phyloP scores from a whole-genome alignment of 495 filamentous ascomycete genomes.

The Astrocystis sublimbata region DNA sequence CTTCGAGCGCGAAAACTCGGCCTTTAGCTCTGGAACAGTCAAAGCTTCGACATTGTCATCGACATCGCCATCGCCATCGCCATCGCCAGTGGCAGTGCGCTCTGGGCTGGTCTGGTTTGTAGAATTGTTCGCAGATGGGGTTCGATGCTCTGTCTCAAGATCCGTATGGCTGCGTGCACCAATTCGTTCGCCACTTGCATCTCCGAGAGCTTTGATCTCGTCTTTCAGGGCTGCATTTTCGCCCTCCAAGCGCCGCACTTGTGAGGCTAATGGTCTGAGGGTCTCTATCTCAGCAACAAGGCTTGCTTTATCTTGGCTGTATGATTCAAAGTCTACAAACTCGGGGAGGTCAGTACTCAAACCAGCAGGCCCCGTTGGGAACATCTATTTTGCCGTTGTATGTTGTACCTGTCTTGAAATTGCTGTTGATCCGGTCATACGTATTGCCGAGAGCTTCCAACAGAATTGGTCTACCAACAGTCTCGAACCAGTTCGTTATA shows the following conservation, averaged over 20 bases:
- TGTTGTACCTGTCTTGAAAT: conserved; percentile 41
- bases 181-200: conserved; percentile 1
- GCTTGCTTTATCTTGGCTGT: conserved; percentile 18
- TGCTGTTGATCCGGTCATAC: conserved; percentile 40
- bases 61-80: too few species aligned
- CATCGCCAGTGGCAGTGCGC: conserved; percentile 9
- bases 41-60: conserved; percentile 27
- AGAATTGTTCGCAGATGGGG: conserved; percentile 27
- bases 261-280: conserved; percentile 28
- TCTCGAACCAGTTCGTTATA: conserved; percentile 43
- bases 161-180: background rate
- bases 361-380: background rate
- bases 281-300: conserved; percentile 34
- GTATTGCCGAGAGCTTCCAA: conserved; percentile 41
- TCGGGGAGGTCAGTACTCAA: background rate
- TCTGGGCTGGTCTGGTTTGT: conserved; percentile 21
- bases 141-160: conserved; percentile 11
- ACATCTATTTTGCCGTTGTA: too few species aligned
- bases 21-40: conserved; percentile 28
- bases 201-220: conserved; percentile 31
- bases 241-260: conserved; percentile 30
- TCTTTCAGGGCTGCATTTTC: conserved; percentile 38
- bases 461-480: conserved; percentile 39
- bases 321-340: conserved; percentile 12
- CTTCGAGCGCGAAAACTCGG: conserved; percentile 32